These are phyloP conservation scores for Suillus placidus DNA, from an alignment of 768 basidiomycete species.

Conservation along the genomic window DNA sequence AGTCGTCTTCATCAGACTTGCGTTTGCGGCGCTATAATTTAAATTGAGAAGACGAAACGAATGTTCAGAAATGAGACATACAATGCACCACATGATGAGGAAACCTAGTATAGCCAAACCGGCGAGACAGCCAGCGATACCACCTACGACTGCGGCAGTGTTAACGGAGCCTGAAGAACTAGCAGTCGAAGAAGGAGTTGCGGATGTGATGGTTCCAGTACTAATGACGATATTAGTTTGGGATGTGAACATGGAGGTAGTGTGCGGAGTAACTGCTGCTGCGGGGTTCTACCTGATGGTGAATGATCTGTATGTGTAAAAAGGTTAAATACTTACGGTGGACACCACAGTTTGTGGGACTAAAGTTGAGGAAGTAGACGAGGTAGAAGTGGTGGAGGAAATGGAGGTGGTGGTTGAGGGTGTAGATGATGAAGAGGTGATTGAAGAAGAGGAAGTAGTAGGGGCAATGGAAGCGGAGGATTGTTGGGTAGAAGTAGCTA, in stretches of 20 bases:
- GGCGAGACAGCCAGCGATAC: conserved; percentile 48
- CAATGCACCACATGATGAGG: conserved; percentile 49
- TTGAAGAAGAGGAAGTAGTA: conserved; percentile 12
- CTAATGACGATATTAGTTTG: conserved; percentile 1
- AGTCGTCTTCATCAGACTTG: conserved; percentile 42
- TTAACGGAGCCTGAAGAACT: conserved; percentile 39
- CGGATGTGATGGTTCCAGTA: conserved; percentile 9
- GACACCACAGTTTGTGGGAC: background rate
- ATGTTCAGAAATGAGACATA: conserved; percentile 28
- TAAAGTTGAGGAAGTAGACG: conserved; percentile 8
- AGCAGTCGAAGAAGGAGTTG: conserved; percentile 36
- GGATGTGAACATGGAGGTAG: background rate
- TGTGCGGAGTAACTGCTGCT: background rate
- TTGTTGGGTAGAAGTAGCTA: conserved; percentile 3
- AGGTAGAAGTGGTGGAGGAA: conserved; percentile 9
- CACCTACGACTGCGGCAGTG: conserved; percentile 38
- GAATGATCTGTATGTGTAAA: background rate
- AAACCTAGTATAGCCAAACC: conserved; percentile 44
- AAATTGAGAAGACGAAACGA: conserved; percentile 12
- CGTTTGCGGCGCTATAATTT: conserved; percentile 44
- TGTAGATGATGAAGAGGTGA: conserved; percentile 4
- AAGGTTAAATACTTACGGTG: background rate
- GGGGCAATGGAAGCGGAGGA: conserved; percentile 10
- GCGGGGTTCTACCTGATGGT: background rate
- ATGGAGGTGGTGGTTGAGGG: conserved; percentile 4